These are phyloP conservation scores for Phytophthora palmivora DNA, from an alignment of 352 stramenopile species.

Conservation along the genomic window DNA sequence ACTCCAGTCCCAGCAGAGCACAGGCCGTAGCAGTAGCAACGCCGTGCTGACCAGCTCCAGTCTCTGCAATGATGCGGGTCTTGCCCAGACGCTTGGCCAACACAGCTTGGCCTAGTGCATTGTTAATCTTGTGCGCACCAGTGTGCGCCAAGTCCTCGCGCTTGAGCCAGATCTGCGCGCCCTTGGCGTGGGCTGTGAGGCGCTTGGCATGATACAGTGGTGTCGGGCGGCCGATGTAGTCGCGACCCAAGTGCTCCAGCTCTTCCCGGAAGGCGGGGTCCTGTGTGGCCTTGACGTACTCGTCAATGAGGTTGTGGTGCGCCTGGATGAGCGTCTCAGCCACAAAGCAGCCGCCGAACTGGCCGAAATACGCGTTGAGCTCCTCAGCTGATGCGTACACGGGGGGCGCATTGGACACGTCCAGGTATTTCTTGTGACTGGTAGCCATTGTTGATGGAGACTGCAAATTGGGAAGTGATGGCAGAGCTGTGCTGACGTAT, in stretches of 20 bases:
- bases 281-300: slow-evolving; percentile 95
- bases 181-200: slow-evolving; percentile 93
- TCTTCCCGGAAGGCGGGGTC: slow-evolving; percentile 96
- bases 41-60: slow-evolving; percentile 97
- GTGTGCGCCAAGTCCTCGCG: slow-evolving; percentile 98
- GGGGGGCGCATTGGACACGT: slow-evolving; percentile 79
- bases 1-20: slow-evolving; percentile 96
- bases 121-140: slow-evolving; percentile 99
- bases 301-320: slow-evolving; percentile 94
- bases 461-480: slow-evolving; percentile 34
- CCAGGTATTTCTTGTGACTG: slow-evolving; percentile 54
- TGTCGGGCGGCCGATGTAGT: slow-evolving; percentile 94
- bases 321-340: slow-evolving; percentile 97
- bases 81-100: slow-evolving; percentile 97
- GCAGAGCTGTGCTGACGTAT: slow-evolving; percentile 14
- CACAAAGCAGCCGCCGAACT: slow-evolving; percentile 98
- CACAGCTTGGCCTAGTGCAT: slow-evolving; percentile 96
- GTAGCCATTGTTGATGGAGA: slow-evolving; percentile 1
- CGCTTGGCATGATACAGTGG: slow-evolving; percentile 97
- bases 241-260: slow-evolving; percentile 95
- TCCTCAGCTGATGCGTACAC: slow-evolving; percentile 69
- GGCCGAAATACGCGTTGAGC: slow-evolving; percentile 88
- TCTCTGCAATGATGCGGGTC: slow-evolving; percentile 98
- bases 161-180: slow-evolving; percentile 98
- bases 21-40: slow-evolving; percentile 98